Conservation (phyloP, 2,329 filamentous ascomycete species). For the Aphanoascus verrucosus region DNA sequence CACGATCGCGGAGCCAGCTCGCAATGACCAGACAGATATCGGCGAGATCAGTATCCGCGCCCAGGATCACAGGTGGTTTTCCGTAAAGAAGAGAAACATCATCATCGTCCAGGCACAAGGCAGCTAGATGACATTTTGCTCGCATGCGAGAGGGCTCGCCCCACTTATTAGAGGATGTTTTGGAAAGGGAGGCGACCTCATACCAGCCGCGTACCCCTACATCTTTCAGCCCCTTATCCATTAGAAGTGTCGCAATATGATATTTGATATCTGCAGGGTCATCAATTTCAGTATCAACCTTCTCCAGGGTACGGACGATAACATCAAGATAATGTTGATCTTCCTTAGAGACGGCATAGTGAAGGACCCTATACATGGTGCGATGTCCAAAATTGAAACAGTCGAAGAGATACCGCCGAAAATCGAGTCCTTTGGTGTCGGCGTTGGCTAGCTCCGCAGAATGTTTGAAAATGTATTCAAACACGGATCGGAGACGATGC, state of each 20-base stretch:
- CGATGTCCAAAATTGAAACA: background rate
- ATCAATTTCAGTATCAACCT: no score
- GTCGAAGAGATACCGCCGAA: background rate
- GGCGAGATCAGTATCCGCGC: background rate
- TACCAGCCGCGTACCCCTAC: no score
- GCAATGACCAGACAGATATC: background rate
- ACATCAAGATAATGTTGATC: background rate
- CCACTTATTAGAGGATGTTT: no score
- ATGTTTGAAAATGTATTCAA: background rate
- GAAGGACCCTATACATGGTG: background rate
- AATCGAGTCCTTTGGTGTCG: no score
- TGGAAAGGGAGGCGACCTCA: no score
- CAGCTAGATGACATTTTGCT: background rate
- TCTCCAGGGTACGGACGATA: no score
- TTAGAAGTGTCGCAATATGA: no score
- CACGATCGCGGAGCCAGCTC: background rate
- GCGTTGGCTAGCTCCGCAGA: no score
- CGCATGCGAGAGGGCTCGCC: background rate
- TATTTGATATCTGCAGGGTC: no score
- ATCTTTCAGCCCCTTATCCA: no score
- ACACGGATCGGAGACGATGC: slow-evolving; percentile 2
- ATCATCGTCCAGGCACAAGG: background rate
- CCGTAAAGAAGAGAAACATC: background rate
- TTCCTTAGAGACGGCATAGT: background rate
- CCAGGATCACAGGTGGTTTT: no score